These are phyloP conservation scores for Lodderomyces theae DNA, from an alignment of 1,139 yeast genomes.

Conservation along the genomic window DNA sequence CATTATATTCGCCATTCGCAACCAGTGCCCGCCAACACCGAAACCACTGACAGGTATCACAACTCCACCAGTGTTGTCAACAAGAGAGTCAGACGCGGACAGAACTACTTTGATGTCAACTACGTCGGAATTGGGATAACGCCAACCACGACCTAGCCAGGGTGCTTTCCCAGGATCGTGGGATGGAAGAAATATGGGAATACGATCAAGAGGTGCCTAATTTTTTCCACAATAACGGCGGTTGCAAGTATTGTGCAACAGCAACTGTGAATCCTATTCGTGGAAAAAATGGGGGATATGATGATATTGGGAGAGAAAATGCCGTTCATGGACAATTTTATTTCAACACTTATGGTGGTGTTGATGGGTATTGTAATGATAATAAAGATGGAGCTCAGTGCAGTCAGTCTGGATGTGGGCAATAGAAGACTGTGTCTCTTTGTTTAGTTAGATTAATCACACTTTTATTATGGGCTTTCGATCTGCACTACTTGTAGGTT, in stretches of 20 bases:
- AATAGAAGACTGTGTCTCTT: no score
- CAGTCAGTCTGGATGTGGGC: background rate
- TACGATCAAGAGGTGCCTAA: background rate
- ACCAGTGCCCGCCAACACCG: background rate
- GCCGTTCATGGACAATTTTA: conserved; percentile 2
- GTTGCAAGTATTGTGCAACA: conserved; percentile 1
- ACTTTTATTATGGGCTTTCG: no score
- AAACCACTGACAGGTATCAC: background rate
- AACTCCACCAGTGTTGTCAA: background rate
- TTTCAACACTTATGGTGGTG: conserved; percentile 3
- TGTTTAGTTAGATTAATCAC: no score
- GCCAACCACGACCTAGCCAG: background rate
- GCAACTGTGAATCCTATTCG: conserved; percentile 1
- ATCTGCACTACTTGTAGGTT: no score
- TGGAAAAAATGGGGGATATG: background rate
- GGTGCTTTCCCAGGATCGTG: background rate
- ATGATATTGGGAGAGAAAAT: background rate
- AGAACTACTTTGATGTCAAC: background rate
- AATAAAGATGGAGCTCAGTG: conserved; percentile 4
- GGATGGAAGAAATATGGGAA: conserved; percentile 1
- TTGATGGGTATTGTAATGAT: conserved; percentile 5
- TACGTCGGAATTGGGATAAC: conserved; percentile 1
- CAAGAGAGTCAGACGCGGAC: background rate
- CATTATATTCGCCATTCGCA: background rate
- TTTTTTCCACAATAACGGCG: background rate